A percentile compares a stretch with the other conserved stretches of the same genome.
These are phyloP conservation scores for Hyphopichia pseudoburtonii DNA, from an alignment of 1,139 yeast genomes.

Conservation along the genomic window DNA sequence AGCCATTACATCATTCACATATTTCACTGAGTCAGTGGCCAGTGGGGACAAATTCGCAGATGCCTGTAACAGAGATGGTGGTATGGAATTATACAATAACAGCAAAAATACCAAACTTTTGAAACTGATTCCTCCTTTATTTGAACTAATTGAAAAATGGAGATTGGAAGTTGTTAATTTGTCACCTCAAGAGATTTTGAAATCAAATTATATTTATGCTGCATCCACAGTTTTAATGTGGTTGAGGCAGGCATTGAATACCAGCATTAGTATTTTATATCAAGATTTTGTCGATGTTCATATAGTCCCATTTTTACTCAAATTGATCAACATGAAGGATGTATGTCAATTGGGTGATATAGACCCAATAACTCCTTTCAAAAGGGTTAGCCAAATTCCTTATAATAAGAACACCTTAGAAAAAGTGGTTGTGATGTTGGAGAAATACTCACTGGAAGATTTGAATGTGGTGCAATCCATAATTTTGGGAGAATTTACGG, in stretches of 20 bases:
- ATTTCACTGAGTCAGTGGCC: constrained; percentile 50
- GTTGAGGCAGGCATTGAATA: constrained; percentile 41
- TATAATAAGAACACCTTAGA: constrained; percentile 45
- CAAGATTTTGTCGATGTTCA: constrained; percentile 36
- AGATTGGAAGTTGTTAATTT: constrained; percentile 33
- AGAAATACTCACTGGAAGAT: constrained; percentile 38
- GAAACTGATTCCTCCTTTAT: constrained; percentile 30
- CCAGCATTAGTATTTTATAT: constrained; percentile 42
- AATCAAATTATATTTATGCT: constrained; percentile 47
- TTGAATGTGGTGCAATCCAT: constrained; percentile 68
- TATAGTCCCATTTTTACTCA: constrained; percentile 71
- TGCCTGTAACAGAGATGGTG: constrained; percentile 31
- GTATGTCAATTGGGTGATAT: constrained; percentile 75
- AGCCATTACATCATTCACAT: constrained; percentile 53
- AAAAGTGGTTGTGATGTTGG: constrained; percentile 51
- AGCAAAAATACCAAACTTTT: constrained; percentile 24
- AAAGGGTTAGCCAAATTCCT: constrained; percentile 59
- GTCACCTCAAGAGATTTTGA: constrained; percentile 47
- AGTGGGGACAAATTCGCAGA: constrained; percentile 44
- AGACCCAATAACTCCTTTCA: constrained; percentile 54
- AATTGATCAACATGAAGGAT: constrained; percentile 71
- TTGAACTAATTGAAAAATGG: constrained; percentile 46
- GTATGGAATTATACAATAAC: constrained; percentile 7
- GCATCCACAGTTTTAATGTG: constrained; percentile 47
- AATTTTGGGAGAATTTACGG: constrained; percentile 68